These are phyloP conservation scores for Pelargonium australe DNA, from an alignment of 441 rosid genomes.

Conservation along the genomic window DNA sequence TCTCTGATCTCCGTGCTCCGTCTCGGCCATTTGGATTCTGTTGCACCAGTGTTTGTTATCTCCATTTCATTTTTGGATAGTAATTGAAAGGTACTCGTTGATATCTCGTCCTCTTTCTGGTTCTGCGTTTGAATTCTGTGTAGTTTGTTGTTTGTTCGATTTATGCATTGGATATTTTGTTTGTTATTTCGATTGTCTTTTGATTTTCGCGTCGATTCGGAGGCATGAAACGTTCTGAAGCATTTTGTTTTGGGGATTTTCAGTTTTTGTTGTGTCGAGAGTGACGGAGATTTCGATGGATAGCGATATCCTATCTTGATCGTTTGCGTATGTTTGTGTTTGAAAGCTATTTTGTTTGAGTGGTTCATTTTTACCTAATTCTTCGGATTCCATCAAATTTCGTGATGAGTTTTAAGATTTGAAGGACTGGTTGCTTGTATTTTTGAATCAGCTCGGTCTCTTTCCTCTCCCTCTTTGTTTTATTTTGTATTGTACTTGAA, in stretches of 20 bases:
- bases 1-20: conserved; percentile 11
- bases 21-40: conserved; percentile 17
- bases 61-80: conserved; percentile 5
- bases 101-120: conserved; percentile 14
- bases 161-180: conserved; percentile 9
- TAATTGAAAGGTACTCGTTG: conserved; percentile 14
- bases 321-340: background rate
- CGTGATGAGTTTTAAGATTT: background rate
- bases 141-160: conserved; percentile 4
- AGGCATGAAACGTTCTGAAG: background rate
- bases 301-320: background rate
- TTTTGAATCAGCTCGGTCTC: background rate
- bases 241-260: background rate
- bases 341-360: background rate
- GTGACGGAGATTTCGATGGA: background rate
- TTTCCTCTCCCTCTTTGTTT: background rate
- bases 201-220: background rate
- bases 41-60: background rate
- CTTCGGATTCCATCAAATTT: background rate
- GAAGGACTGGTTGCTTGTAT: background rate
- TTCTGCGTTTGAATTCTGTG: background rate
- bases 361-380: background rate
- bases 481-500: background rate
- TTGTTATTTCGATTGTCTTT: background rate
- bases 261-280: background rate